These are phyloP conservation scores for Fagopyrum homotropicum DNA, from an alignment of 148 eudicot genomes.

Conservation along the genomic window DNA sequence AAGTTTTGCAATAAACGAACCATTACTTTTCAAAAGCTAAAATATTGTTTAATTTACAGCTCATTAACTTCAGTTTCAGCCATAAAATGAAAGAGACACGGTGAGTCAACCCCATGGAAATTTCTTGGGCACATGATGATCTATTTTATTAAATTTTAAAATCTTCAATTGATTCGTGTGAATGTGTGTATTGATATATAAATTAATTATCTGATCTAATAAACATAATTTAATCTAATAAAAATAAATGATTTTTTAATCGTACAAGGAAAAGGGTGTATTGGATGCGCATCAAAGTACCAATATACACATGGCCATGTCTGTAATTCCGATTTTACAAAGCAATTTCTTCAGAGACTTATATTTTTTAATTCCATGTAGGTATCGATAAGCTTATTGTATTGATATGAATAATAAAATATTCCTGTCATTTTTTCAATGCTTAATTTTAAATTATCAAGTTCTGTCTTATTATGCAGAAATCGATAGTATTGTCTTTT, in stretches of 20 bases:
- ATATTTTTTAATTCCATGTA: not conserved
- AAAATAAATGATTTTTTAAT: not conserved
- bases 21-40: not conserved
- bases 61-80: not conserved
- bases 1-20: too few species aligned
- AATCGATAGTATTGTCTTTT: slow-evolving; percentile 10
- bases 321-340: slow-evolving; percentile 10
- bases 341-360: not conserved
- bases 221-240: not conserved
- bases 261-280: not conserved
- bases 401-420: not conserved
- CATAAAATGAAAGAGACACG: not conserved
- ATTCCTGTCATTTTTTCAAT: not conserved
- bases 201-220: not conserved
- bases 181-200: slow-evolving; percentile 9
- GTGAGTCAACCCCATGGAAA: not conserved
- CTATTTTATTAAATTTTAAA: not conserved
- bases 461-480: not conserved
- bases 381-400: not conserved
- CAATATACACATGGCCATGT: slow-evolving; percentile 10
- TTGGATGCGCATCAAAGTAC: slow-evolving; percentile 9
- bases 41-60: not conserved
- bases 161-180: not conserved
- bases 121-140: slow-evolving; percentile 3
- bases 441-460: not conserved